Conservation (phyloP, 805 yeast species). For the Ogataea sp. region DNA sequence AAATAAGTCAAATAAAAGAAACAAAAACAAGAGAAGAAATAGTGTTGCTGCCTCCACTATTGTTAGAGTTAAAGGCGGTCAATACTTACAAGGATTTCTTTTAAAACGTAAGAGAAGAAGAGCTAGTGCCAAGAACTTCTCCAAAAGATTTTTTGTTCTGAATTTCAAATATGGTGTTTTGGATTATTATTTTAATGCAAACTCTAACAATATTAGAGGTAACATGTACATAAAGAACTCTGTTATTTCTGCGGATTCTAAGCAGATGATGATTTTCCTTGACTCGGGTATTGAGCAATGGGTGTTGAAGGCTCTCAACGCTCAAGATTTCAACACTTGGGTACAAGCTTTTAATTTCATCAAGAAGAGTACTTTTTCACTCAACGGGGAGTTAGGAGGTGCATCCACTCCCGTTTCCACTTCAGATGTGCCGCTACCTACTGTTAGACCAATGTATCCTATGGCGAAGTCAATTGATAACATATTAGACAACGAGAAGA, state of each 20-base stretch:
- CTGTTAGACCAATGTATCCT: constrained; percentile 2
- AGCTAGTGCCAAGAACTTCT: constrained; percentile 79
- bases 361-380: constrained; percentile 22
- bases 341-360: constrained; percentile 62
- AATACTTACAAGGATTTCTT: constrained; percentile 69
- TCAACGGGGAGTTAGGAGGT: too few species aligned
- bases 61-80: constrained; percentile 49
- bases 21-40: too few species aligned
- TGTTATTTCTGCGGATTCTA: constrained; percentile 71
- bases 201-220: constrained; percentile 73
- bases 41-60: constrained; percentile 10
- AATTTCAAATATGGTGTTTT: constrained; percentile 78
- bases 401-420: too few species aligned
- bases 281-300: constrained; percentile 96
- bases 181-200: constrained; percentile 68
- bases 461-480: constrained; percentile 11
- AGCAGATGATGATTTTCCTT: constrained; percentile 60
- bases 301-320: constrained; percentile 66
- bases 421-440: too few species aligned
- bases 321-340: constrained; percentile 74
- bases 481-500: too few species aligned
- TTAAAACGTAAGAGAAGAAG: constrained; percentile 66
- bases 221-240: constrained; percentile 82
- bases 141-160: constrained; percentile 75
- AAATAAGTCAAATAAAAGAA: constrained; percentile 14